Conservation (phyloP, 1,139 yeast genomes). For the Scheffersomyces segobiensis region DNA sequence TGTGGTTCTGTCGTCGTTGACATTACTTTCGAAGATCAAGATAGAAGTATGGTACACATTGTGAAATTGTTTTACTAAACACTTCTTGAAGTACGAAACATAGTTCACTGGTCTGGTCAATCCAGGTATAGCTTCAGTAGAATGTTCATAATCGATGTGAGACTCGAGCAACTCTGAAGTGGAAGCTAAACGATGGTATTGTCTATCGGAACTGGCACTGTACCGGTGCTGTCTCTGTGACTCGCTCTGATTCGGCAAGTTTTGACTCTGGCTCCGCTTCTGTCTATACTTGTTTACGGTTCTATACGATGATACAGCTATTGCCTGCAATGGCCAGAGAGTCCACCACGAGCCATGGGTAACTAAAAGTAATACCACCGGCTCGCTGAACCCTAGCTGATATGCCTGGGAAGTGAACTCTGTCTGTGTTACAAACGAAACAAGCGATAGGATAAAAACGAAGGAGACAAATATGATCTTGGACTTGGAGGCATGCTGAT, state of each 20-base stretch:
- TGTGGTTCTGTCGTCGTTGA: conserved; percentile 35
- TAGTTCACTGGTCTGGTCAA: conserved; percentile 16
- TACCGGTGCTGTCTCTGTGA: not conserved
- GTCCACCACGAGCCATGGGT: conserved; percentile 83
- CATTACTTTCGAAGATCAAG: conserved; percentile 43
- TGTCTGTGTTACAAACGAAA: conserved; percentile 74
- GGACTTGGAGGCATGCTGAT: conserved; percentile 17
- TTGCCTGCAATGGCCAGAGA: conserved; percentile 76
- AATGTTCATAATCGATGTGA: conserved; percentile 12
- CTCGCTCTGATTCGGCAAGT: not conserved
- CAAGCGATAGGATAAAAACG: conserved; percentile 60
- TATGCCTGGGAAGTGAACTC: conserved; percentile 78
- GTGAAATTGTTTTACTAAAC: conserved; percentile 49
- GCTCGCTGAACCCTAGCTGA: conserved; percentile 61
- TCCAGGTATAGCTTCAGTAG: conserved; percentile 10
- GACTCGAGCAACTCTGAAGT: conserved; percentile 30
- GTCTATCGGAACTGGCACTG: conserved; percentile 11
- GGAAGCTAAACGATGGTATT: conserved; percentile 32
- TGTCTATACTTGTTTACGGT: conserved; percentile 30
- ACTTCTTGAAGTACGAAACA: conserved; percentile 39
- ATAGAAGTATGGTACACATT: conserved; percentile 54
- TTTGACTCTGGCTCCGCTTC: conserved; percentile 6
- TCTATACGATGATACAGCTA: conserved; percentile 44
- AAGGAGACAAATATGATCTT: conserved; percentile 56
- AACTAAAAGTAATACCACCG: conserved; percentile 61